Evolutionary conservation across 2,329 filamentous ascomycete species (phyloP).

Genomic region (Fusarium begoniae): DNA sequence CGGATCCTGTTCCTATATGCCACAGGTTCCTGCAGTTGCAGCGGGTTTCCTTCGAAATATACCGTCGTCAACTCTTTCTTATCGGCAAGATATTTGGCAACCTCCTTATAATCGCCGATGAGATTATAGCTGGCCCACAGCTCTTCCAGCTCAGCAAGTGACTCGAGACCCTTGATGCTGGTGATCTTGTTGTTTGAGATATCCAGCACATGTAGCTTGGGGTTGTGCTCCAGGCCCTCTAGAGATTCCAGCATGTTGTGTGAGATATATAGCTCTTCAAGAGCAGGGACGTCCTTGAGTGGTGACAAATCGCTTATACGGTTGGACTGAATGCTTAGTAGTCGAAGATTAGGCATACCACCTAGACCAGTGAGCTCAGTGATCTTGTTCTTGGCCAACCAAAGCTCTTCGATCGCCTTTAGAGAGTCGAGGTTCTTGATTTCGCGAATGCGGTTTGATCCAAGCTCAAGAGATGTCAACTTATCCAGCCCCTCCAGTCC

Average conservation of each 20-base stretch:
- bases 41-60: conserved; percentile 94
- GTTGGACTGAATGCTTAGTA: conserved; percentile 96
- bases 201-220: conserved; percentile 80
- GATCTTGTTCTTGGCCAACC: conserved; percentile 98
- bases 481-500: conserved; percentile 78
- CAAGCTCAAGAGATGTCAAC: conserved; percentile 86
- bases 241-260: conserved; percentile 89
- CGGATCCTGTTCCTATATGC: conserved; percentile 94
- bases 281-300: conserved; percentile 74
- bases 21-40: conserved; percentile 82
- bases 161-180: conserved; percentile 76
- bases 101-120: conserved; percentile 80
- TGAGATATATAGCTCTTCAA: conserved; percentile 95
- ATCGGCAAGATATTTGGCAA: conserved; percentile 80
- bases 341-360: conserved; percentile 80
- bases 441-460: conserved; percentile 89
- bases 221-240: conserved; percentile 73
- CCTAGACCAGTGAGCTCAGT: conserved; percentile 80
- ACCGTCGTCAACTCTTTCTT: conserved; percentile 87
- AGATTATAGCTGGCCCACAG: conserved; percentile 95
- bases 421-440: conserved; percentile 86
- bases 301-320: conserved; percentile 82
- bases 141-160: conserved; percentile 80
- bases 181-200: conserved; percentile 87
- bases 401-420: conserved; percentile 83